Evolutionary conservation across 2,329 filamentous ascomycete species (phyloP).

Genomic region (Rutstroemia sp.): DNA sequence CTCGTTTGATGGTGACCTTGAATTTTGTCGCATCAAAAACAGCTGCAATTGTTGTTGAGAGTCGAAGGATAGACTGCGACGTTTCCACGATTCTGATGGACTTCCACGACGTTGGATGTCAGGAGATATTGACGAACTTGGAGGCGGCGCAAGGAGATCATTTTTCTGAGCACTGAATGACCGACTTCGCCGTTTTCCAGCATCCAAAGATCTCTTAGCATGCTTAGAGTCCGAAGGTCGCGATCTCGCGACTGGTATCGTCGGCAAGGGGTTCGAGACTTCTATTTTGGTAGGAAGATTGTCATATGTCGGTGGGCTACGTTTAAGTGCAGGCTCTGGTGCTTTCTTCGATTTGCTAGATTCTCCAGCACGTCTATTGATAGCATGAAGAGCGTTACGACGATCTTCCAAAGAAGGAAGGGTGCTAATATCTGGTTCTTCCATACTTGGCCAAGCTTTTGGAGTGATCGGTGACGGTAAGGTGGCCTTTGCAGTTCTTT

Average conservation of each 20-base stretch:
- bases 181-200: no score
- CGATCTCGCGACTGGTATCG: neutral
- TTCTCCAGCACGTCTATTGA: neutral
- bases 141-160: neutral
- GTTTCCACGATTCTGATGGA: neutral
- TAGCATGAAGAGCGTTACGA: neutral
- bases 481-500: neutral
- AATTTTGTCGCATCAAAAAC: neutral
- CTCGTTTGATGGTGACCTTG: neutral
- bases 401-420: neutral
- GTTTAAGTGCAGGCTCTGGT: no score
- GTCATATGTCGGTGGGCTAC: neutral
- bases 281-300: neutral
- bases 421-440: slow-evolving; percentile 2
- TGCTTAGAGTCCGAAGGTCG: no score
- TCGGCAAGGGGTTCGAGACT: neutral
- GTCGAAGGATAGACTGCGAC: neutral
- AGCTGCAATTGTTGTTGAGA: neutral
- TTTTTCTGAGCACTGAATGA: no score
- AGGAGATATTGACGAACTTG: neutral
- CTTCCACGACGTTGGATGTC: neutral
- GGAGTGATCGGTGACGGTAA: slow-evolving; percentile 5
- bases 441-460: slow-evolving; percentile 3
- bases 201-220: no score
- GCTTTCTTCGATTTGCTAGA: neutral